Base-by-base conservation (phyloP, 1,284 basidiomycete species). In the Pulveroboletus sp. region DNA sequence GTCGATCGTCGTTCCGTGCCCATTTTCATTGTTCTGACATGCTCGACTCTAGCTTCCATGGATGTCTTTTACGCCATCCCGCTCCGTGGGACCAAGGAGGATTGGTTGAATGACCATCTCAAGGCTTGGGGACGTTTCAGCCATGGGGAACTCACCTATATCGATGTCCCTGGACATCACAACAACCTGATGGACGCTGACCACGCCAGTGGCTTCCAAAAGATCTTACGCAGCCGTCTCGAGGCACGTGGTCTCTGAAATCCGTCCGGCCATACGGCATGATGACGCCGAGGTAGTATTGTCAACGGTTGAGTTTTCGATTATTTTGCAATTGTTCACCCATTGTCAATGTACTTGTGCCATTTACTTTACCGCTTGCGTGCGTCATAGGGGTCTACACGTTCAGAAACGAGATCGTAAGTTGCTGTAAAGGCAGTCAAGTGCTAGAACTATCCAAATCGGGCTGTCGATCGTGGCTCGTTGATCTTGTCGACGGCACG, bases 61-160 rank as follows among this genome's bases (percentile, higher is more conserved):
- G 64, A 69, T 35, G 66, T 69, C 7, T 70, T 69, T 20, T 69
- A 70, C 24, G 67, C 67, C 24, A 68, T 59, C 25, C 69, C 67
- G 3, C 59, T 70, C 11, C 43, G 36, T 1, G 70, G 69, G 0
- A 67, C 28, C 52, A 70, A 72, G n/a, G 62, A 60, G 7, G 68
- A 69, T 49, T 69, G 69, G 69, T 8, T 69, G 43, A 70, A 69
- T 62, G 62, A 70, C 7, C 70, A 71, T 35, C 68, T 72, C 28
- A 67, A 63, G 57, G 64, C 70, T 18, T 72, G 67, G 67, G 47
- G 14, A 17, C 60, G n/a, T 0, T 69, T 59, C 60, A 61, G 60
- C 45, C 64, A 68, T 5, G n/a, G 42, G 29, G 68, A 70, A 40
- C 51, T 69, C 12, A 15, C 56, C 3, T 69, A 62, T 10, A 71